Evolutionary conservation across 2,329 filamentous ascomycete genomes (phyloP).

Genomic region (Clarireedia monteithiana): DNA sequence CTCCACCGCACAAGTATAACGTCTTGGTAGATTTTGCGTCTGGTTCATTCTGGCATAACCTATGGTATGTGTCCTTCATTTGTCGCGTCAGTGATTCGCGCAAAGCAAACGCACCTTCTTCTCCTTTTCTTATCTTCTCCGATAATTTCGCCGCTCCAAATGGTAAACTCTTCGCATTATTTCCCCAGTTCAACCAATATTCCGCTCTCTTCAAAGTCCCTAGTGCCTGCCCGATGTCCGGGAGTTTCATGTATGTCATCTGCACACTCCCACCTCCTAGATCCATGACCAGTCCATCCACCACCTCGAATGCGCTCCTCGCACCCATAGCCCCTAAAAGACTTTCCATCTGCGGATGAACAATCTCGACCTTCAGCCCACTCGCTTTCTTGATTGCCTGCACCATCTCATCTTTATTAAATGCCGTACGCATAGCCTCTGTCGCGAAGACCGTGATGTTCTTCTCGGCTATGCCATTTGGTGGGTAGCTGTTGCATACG

Average conservation of each 20-base stretch:
- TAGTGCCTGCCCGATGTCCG: no score
- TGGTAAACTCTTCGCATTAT: constrained; percentile 48
- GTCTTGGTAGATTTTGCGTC: constrained; percentile 30
- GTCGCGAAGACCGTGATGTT: constrained; percentile 76
- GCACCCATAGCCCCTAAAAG: constrained; percentile 77
- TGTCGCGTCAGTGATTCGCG: constrained; percentile 36
- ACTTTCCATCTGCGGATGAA: constrained; percentile 76
- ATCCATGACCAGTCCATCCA: constrained; percentile 80
- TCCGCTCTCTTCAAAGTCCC: constrained; percentile 13
- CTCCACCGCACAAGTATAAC: constrained; percentile 81
- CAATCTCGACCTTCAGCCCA: constrained; percentile 62
- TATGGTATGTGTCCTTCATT: constrained; percentile 52
- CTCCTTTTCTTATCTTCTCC: constrained; percentile 34
- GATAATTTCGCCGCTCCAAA: constrained; percentile 54
- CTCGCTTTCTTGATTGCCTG: constrained; percentile 53
- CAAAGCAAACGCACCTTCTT: constrained; percentile 14
- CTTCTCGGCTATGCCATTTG: constrained; percentile 49
- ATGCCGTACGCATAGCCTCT: constrained; percentile 76
- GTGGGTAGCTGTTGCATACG: constrained; percentile 53
- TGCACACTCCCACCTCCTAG: constrained; percentile 67
- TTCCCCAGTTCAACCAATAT: constrained; percentile 48
- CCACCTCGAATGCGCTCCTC: constrained; percentile 60
- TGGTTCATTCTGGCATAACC: constrained; percentile 36
- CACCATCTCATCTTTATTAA: constrained; percentile 64
- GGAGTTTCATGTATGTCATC: constrained; percentile 56